A percentile compares a stretch with the other conserved stretches of the same genome.
Conservation (phyloP, 225 moss, liverwort and hornwort species). For the Physcomitrium patens region DNA sequence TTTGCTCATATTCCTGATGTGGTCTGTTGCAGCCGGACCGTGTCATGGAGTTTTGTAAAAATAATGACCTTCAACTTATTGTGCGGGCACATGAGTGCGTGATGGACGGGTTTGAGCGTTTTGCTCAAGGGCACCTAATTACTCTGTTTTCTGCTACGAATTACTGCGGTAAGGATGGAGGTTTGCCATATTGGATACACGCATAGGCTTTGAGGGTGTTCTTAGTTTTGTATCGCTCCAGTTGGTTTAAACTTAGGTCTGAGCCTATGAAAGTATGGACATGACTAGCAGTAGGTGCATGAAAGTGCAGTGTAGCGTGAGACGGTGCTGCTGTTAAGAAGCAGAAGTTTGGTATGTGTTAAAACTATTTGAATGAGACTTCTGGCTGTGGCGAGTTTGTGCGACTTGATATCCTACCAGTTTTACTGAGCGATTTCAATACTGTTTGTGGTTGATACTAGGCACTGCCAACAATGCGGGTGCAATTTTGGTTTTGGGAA, state of each 20-base stretch:
- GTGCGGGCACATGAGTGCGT: slow-evolving; percentile 91
- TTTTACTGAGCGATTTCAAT: background rate
- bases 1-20: slow-evolving; percentile 1
- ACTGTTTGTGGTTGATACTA: slow-evolving; percentile 29
- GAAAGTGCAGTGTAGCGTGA: background rate
- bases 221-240: background rate
- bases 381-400: too few relatives aligned
- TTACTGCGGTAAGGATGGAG: slow-evolving; percentile 67
- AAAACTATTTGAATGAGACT: too few relatives aligned
- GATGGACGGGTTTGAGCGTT: slow-evolving; percentile 96
- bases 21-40: slow-evolving; percentile 68
- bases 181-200: background rate
- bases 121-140: slow-evolving; percentile 85
- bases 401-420: background rate
- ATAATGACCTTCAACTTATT: slow-evolving; percentile 85
- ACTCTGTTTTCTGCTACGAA: slow-evolving; percentile 88
- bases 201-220: background rate
- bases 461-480: slow-evolving; percentile 94
- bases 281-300: background rate
- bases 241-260: background rate
- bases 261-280: slow-evolving; percentile 3
- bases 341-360: too few relatives aligned
- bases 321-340: background rate
- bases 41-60: slow-evolving; percentile 88
- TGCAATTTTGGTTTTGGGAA: slow-evolving; percentile 83